phyloP scores from a whole-genome alignment of 805 yeast species.

The Millerozyma acaciae region DNA sequence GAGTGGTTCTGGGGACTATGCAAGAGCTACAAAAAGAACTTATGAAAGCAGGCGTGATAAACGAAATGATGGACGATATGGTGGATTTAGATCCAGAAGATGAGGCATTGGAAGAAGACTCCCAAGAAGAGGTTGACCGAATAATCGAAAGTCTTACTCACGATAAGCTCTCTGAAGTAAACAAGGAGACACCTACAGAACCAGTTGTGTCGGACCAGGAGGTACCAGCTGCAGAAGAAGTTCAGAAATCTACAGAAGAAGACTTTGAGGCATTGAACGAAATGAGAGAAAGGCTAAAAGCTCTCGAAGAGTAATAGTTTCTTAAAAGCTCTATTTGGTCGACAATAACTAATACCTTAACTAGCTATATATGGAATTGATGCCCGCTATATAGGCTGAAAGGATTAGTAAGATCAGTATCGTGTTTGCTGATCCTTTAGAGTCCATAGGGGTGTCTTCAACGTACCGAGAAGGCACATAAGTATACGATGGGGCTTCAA shows the following conservation, averaged over 20 bases:
- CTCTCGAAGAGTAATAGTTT: conserved; percentile 51
- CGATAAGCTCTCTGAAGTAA: conserved; percentile 35
- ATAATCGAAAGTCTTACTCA: conserved; percentile 43
- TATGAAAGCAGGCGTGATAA: conserved; percentile 80
- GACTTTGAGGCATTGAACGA: conserved; percentile 73
- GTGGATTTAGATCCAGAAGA: conserved; percentile 67
- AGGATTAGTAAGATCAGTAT: too few species aligned
- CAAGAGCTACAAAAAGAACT: conserved; percentile 82
- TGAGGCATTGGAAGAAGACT: conserved; percentile 62
- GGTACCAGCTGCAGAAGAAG: conserved; percentile 15
- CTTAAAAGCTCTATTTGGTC: not conserved
- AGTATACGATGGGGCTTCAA: too few species aligned
- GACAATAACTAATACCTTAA: too few species aligned
- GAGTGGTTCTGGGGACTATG: conserved; percentile 78
- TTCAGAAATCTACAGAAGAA: conserved; percentile 47
- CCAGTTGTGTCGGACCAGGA: conserved; percentile 11
- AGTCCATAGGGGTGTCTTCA: too few species aligned
- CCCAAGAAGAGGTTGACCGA: conserved; percentile 62
- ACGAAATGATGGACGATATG: conserved; percentile 93
- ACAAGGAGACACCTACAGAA: conserved; percentile 29
- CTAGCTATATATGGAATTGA: too few species aligned
- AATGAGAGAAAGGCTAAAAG: conserved; percentile 86
- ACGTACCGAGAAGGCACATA: too few species aligned
- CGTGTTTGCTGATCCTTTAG: too few species aligned
- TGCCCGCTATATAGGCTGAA: too few species aligned